Evolutionary conservation across 768 basidiomycete genomes (phyloP), one percentile per base, ranked within the genome.

Genomic region (Pleurotus salmoneostramineus): DNA sequence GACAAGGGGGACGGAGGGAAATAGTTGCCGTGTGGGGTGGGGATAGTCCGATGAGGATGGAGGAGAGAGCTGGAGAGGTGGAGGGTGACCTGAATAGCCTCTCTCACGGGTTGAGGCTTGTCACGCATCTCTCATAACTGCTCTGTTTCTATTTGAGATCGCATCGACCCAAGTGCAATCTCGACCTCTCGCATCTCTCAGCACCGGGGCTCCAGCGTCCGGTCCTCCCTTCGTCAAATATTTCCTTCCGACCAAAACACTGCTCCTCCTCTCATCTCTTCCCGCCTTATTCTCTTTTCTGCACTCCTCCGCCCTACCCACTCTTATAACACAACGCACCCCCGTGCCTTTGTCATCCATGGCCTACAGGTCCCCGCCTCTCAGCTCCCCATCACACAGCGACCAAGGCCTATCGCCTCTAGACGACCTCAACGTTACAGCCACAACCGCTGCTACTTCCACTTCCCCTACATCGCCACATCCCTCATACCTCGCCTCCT

Each of bases 341-440:
- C 17, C 44, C 44, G 6, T 45, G 6, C 44, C 44, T 45, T 5
- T 45, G 6, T 14, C 15, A 10, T 10, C 12, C 44, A 84, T 85
- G 84, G 79, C 82, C 57, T 76, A 78, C 69, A 73, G 72, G 69
- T 76, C 75, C 61, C 74, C 77, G 15, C 21, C 21, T 27, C 74
- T 71, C 56, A 73, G 80, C 45, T 80, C 55, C 21, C 50, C 58
- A 34, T 35, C 82, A 45, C 71, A 80, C 33, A 79, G 77, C 55
- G 77, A 71, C 44, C 44, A 45, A 45, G 82, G 82, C 60, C 74
- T 71, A 54, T 81, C 80, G 17, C 76, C 81, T 6, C 33, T 37
- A 6, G 36, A 40, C 17, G 52, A 55, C 17, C 8, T 37, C 4
- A 10, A 36, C 36, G 27, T 15, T 14, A 55, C 50, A 51, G 35